Evolutionary conservation across 139 green algal genomes (phyloP), one percentile per base, ranked within the genome.

Genomic region (Coelastrella sp.): DNA sequence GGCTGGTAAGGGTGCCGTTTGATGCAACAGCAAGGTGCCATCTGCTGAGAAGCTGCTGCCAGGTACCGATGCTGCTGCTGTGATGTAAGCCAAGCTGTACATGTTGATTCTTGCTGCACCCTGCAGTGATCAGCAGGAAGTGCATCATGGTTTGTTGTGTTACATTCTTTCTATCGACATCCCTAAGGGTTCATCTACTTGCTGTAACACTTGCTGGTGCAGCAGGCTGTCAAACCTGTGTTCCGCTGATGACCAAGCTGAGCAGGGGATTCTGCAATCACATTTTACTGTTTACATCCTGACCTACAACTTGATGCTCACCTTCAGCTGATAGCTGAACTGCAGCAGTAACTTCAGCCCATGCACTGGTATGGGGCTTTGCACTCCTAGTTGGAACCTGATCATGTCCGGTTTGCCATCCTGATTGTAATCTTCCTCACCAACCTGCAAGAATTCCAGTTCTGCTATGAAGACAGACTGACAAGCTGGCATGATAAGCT

Each of bases 321-420:
- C 87, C 66, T 81, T 30, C 19, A 91, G 81, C 0, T 19, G 53
- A 63, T 93, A 93, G 0, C 59, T 83, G 62, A 93, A 90, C 83
- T 93, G 88, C 32, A 93, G 71, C 27, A 93, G 72, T 41, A 86
- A 84, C 68, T 92, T 91, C 0, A 93, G 71, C 15, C 86, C 86
- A 63, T 92, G 79, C 5, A 93, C 62, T 1, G 87, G 85, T 0
- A 60, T 74, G 15, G 19, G 37, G 19, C 67, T 73, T 21, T 83
- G 59, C 40, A 90, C 79, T 21, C 8, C 50, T 1, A 83, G 87
- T 0, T 21, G 23, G 37, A 93, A 92, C 13, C 43, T 82, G 9
- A 93, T 90, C 4, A 89, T 9, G 59, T 93, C 90, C 32, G 87
- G 84, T 67, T 90, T 91, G 21, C 85, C 85, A 67, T 93, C 90